Conservation (phyloP, 257 asterid genomes). For the Cruciata laevipes region DNA sequence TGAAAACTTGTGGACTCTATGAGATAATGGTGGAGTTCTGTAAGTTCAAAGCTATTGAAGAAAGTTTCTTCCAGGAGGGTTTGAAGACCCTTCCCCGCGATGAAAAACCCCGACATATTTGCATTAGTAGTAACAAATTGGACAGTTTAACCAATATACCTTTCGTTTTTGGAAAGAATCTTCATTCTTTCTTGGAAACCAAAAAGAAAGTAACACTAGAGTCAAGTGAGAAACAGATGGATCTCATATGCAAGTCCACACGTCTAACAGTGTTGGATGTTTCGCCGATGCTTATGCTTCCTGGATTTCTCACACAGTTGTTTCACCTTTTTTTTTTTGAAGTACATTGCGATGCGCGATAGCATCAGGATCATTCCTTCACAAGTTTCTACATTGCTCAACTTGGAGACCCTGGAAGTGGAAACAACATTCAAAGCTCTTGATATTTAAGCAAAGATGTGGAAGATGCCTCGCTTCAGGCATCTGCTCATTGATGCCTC, state of each 20-base stretch:
- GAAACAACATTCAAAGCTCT: conserved; percentile 1
- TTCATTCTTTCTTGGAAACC: not conserved
- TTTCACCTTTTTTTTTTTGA: not conserved
- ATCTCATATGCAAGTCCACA: conserved; percentile 10
- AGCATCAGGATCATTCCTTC: conserved; percentile 9
- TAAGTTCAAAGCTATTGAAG: not conserved
- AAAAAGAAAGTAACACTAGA: not conserved
- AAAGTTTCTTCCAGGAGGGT: not conserved
- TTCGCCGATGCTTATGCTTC: conserved; percentile 14
- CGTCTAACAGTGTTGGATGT: conserved; percentile 30
- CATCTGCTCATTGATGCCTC: conserved; percentile 14
- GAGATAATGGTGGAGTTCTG: conserved; percentile 11
- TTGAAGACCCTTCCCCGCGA: not conserved
- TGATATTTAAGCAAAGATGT: conserved; percentile 7
- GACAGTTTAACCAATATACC: not conserved
- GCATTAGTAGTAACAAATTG: not conserved
- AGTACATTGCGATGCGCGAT: not conserved
- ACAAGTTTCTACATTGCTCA: not conserved
- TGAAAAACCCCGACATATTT: not conserved
- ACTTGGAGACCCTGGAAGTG: conserved; percentile 14
- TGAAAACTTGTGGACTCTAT: conserved; percentile 8
- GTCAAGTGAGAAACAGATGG: not conserved
- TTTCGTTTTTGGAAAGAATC: no score
- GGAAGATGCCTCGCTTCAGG: conserved; percentile 9
- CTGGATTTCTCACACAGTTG: not conserved